phyloP scores from a whole-genome alignment of 306 rosid genomes.

The Fragaria nilgerrensis region DNA sequence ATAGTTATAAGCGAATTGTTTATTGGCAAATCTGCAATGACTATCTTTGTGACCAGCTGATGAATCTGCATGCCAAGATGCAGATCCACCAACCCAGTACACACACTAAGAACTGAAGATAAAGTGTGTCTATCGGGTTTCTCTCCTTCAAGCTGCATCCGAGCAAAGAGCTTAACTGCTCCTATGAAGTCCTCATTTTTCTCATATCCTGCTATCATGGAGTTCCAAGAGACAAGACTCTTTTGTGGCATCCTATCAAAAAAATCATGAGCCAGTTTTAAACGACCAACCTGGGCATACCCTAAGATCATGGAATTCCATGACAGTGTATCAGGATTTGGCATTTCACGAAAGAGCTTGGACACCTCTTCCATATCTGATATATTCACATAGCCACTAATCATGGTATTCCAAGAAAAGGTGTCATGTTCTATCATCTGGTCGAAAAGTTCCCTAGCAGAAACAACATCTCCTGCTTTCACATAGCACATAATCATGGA shows the following conservation, averaged over 20 bases:
- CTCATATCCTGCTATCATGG: background rate
- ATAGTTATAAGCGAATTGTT: constrained; percentile 1
- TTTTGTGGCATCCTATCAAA: background rate
- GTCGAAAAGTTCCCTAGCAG: background rate
- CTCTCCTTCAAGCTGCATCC: background rate
- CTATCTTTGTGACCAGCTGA: background rate
- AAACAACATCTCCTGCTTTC: background rate
- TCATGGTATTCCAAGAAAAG: background rate
- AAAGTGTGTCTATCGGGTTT: background rate
- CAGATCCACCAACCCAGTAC: background rate
- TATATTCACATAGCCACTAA: background rate
- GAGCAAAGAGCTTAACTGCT: background rate
- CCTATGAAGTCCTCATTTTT: background rate
- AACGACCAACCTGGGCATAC: background rate
- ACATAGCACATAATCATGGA: background rate
- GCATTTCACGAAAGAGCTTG: background rate
- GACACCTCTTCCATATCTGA: background rate
- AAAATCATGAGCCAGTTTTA: background rate
- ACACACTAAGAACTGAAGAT: background rate
- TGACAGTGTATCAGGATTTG: background rate
- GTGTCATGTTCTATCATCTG: background rate
- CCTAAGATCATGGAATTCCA: constrained; percentile 1
- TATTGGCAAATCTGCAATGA: background rate
- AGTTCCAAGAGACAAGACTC: background rate
- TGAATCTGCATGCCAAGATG: background rate